A percentile compares a stretch with the other conserved stretches of the same genome.
phyloP scores from a whole-genome alignment of 2,329 filamentous ascomycete genomes.

The Trichoderma sp. region DNA sequence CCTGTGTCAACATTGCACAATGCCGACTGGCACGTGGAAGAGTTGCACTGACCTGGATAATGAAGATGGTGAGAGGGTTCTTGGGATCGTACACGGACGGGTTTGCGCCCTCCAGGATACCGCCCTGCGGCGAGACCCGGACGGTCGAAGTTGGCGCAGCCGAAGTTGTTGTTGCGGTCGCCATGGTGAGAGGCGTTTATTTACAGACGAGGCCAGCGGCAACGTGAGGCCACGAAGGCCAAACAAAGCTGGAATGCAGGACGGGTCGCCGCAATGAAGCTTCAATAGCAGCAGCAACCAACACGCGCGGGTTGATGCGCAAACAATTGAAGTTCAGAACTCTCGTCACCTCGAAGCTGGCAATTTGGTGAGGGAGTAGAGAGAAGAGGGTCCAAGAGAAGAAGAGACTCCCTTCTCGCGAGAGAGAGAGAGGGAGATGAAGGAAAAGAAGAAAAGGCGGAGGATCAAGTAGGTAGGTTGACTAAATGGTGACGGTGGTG shows the following conservation, averaged over 20 bases:
- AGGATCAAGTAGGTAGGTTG: background rate
- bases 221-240: background rate
- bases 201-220: background rate
- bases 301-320: background rate
- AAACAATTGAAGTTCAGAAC: background rate
- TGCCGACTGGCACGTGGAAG: background rate
- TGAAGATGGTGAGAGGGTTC: constrained; percentile 72
- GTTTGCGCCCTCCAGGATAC: constrained; percentile 68
- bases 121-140: constrained; percentile 45
- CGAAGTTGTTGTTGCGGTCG: constrained; percentile 27
- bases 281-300: background rate
- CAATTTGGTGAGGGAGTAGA: background rate
- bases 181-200: constrained; percentile 4
- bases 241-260: background rate
- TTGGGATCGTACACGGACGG: constrained; percentile 66
- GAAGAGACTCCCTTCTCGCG: background rate
- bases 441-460: background rate
- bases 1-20: background rate
- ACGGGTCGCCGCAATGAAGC: background rate
- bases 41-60: constrained; percentile 57
- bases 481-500: background rate
- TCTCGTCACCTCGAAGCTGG: background rate
- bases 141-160: constrained; percentile 30
- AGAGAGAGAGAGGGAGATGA: background rate
- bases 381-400: background rate